Base-by-base conservation (phyloP, 768 basidiomycete genomes). In the Roridomyces roridus region DNA sequence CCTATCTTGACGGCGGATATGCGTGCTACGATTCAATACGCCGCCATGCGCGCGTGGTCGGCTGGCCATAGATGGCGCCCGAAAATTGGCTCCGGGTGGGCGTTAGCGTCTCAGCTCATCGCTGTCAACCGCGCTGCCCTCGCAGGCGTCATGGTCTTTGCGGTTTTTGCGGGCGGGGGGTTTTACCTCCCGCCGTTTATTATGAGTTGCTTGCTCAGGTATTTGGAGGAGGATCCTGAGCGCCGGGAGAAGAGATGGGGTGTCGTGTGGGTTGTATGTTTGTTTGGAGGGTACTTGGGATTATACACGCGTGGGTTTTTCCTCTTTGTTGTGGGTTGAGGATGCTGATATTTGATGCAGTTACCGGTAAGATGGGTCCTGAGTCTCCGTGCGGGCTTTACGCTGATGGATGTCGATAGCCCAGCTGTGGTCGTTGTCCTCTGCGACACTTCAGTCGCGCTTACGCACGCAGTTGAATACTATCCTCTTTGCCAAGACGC, bases 1-100 rank as follows among this genome's bases (percentile, higher is more conserved):
- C 94, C 94, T 4, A 86, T 96, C 51, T 81, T 94, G 11, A 83
- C 89, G 1, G 83, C 79, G 1, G 69, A 83, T 64, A 87, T 93
- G 84, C 91, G 94, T 34, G 79, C 82, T 0, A 77, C 85, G 5
- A 69, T 71, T 60, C 81, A 90, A 46, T 93, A 85, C 64, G 61
- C 81, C 12, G 65, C 63, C 21, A 92, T 93, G 88, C 84, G 81
- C 51, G 71, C 68, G 10, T 80, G 80, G 1, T 73, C 88, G 67
- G 80, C 77, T 18, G 73, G 72, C 4, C 67, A 82, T 55, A 73
- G 72, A 26, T 89, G 88, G 88, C 76, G 72, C 0, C 85, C 88
- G 1, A 72, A 67, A 12, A 70, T 80, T 2, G 89, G 88, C 1
- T 81, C 78, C n/a, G 91, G 91, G 3, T 88, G 83, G 81, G 71